A percentile compares a stretch with the other conserved stretches of the same genome.
These are phyloP conservation scores for Phytophthora palmivora DNA, from an alignment of 352 stramenopile genomes.

Conservation along the genomic window DNA sequence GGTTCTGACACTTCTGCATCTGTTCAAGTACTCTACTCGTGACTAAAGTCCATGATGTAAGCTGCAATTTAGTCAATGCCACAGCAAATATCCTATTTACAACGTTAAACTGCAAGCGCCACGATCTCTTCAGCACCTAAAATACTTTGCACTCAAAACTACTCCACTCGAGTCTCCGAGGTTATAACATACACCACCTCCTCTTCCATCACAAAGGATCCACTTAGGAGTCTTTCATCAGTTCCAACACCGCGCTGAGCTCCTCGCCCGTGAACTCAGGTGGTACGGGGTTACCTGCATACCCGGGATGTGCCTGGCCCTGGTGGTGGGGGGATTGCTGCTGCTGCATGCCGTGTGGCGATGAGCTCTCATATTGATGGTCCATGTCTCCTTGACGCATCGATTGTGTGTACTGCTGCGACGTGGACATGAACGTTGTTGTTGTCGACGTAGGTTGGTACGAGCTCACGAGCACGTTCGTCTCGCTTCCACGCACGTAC, in stretches of 20 bases:
- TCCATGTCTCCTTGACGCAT: slow-evolving; percentile 40
- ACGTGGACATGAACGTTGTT: slow-evolving; percentile 35
- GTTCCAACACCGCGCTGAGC: slow-evolving; percentile 55
- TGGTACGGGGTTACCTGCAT: slow-evolving; percentile 30
- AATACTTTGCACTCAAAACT: slow-evolving; percentile 27
- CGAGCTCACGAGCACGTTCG: slow-evolving; percentile 41
- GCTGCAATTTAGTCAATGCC: slow-evolving; percentile 18
- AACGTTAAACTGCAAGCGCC: slow-evolving; percentile 24
- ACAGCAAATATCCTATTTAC: slow-evolving; percentile 38
- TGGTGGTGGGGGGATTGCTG: slow-evolving; percentile 30
- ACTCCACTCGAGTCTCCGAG: slow-evolving; percentile 1
- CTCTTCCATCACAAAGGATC: background rate
- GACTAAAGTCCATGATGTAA: too few species aligned
- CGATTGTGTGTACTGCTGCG: slow-evolving; percentile 36
- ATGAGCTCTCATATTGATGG: slow-evolving; percentile 42
- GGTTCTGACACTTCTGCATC: slow-evolving; percentile 23
- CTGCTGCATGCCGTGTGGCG: slow-evolving; percentile 31
- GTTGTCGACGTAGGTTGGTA: slow-evolving; percentile 38
- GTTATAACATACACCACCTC: slow-evolving; percentile 35
- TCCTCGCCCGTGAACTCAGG: slow-evolving; percentile 58
- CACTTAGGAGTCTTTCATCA: slow-evolving; percentile 53
- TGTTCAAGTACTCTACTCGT: too few species aligned
- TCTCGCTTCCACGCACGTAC: slow-evolving; percentile 44
- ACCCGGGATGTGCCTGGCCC: slow-evolving; percentile 37
- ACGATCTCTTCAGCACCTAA: slow-evolving; percentile 19